Conservation (phyloP, 805 yeast species). For the Jamesozyma lodderae region DNA sequence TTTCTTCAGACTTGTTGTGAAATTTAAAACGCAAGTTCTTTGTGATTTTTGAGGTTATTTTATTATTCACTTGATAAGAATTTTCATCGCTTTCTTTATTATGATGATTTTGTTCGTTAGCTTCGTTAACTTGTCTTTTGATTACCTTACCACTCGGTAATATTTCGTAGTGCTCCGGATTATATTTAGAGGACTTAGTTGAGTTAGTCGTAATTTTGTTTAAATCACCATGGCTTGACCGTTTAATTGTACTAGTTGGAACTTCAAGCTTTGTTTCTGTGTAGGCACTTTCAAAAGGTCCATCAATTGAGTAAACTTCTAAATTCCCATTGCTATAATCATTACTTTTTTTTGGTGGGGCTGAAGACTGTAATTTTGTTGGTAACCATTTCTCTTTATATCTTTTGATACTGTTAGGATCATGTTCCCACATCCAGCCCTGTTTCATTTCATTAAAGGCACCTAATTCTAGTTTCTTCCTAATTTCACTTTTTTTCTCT, state of each 20-base stretch:
- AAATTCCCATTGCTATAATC: background rate
- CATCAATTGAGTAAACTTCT: background rate
- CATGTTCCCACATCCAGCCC: conserved; percentile 64
- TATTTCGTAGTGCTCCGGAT: conserved; percentile 39
- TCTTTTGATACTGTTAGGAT: conserved; percentile 30
- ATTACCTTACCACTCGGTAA: conserved; percentile 70
- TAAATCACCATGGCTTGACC: background rate
- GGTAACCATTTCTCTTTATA: conserved; percentile 19
- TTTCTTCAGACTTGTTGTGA: conserved; percentile 31
- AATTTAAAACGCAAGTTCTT: conserved; percentile 34
- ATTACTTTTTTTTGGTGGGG: background rate
- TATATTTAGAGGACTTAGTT: conserved; percentile 5
- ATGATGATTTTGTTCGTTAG: background rate
- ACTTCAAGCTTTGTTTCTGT: background rate
- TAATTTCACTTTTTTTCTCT: conserved; percentile 60
- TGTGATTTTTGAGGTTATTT: conserved; percentile 10
- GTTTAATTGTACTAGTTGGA: background rate
- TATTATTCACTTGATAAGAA: background rate
- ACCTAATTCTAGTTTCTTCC: conserved; percentile 61
- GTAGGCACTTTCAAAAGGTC: background rate
- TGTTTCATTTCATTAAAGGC: conserved; percentile 67
- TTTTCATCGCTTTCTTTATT: background rate
- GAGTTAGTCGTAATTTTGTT: background rate
- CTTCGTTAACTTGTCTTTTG: conserved; percentile 28
- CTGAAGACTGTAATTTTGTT: conserved; percentile 4